These are phyloP conservation scores for Pseudogymnoascus sp. DNA, from an alignment of 2,329 filamentous ascomycete species.

Conservation along the genomic window DNA sequence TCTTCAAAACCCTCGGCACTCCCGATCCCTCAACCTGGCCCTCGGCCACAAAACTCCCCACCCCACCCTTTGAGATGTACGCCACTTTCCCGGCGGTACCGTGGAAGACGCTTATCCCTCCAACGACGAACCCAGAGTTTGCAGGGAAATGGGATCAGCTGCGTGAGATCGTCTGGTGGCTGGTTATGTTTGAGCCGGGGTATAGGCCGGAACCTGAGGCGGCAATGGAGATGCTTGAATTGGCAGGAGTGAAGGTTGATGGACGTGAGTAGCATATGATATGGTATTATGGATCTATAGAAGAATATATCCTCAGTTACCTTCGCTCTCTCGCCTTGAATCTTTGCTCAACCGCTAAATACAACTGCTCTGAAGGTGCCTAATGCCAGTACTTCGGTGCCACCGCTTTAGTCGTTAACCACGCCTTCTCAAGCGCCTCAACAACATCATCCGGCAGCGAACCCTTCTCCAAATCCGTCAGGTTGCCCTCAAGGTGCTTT, in stretches of 20 bases:
- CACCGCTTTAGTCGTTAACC: slow-evolving; percentile 65
- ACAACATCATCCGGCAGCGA: neutral
- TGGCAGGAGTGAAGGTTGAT: neutral
- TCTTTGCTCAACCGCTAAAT: slow-evolving; percentile 9
- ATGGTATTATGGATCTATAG: neutral
- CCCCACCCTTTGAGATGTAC: slow-evolving; percentile 88
- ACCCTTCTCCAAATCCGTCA: slow-evolving; percentile 22
- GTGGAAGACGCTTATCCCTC: neutral
- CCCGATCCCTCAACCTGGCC: slow-evolving; percentile 78
- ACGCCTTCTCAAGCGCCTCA: slow-evolving; percentile 33
- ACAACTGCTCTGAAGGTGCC: slow-evolving; percentile 18
- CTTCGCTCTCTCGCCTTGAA: neutral
- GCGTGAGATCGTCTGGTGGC: slow-evolving; percentile 18
- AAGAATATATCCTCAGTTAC: neutral
- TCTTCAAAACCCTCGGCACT: slow-evolving; percentile 86
- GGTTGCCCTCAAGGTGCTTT: slow-evolving; percentile 48
- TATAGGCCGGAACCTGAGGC: neutral
- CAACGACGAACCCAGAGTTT: neutral
- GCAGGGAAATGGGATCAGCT: neutral
- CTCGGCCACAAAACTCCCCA: slow-evolving; percentile 56
- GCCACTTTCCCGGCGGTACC: slow-evolving; percentile 46
- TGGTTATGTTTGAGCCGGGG: neutral
- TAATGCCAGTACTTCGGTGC: slow-evolving; percentile 47
- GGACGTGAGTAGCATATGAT: neutral
- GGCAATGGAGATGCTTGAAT: neutral